Evolutionary conservation across 78 protist genomes (phyloP).

Genomic region (Corallochytrium limacisporum): DNA sequence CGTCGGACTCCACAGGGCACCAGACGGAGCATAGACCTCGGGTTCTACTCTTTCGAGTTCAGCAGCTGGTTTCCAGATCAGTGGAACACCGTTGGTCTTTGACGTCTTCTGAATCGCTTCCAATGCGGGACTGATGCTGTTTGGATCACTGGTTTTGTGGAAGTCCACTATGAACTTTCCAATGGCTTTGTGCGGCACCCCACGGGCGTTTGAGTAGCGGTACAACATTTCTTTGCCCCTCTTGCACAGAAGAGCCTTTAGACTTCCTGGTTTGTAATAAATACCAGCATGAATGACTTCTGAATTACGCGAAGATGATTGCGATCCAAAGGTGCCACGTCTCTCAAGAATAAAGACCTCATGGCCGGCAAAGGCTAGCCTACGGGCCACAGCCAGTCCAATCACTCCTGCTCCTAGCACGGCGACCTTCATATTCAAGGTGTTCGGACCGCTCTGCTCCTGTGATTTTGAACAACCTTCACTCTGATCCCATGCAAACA

Average conservation of each 20-base stretch:
- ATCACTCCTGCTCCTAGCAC: conserved; percentile 7
- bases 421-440: background rate
- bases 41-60: too few relatives aligned
- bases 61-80: too few relatives aligned
- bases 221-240: background rate
- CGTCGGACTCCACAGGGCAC: background rate
- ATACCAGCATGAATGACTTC: background rate
- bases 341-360: background rate
- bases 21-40: too few relatives aligned
- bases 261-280: background rate
- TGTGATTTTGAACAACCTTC: too few relatives aligned
- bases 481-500: too few relatives aligned
- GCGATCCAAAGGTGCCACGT: background rate
- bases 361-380: background rate
- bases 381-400: background rate
- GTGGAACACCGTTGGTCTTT: too few relatives aligned
- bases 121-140: too few relatives aligned
- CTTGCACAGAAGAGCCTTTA: background rate
- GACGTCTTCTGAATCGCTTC: too few relatives aligned
- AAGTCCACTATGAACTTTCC: too few relatives aligned
- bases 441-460: too few relatives aligned
- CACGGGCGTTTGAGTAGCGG: background rate
- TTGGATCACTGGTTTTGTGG: too few relatives aligned
- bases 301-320: background rate
- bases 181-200: too few relatives aligned